Evolutionary conservation across 306 rosid genomes (phyloP), one percentile per base, ranked within the genome.

Genomic region (Arachis stenosperma): DNA sequence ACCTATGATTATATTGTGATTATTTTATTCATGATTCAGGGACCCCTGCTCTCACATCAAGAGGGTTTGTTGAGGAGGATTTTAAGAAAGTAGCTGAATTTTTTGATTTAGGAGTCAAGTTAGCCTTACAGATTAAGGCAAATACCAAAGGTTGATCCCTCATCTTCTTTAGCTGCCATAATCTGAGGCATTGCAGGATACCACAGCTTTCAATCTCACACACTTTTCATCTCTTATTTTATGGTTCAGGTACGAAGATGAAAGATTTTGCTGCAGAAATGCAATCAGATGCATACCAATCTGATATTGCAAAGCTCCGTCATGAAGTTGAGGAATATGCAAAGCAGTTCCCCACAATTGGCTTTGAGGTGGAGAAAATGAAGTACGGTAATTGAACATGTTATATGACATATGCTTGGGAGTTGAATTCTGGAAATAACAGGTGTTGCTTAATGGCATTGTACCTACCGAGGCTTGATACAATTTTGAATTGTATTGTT

Each of bases 41-140:
- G 70, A 85, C 97, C 59, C 97, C 98, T 14, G 98, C 97, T 79
- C 96, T 93, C 54, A 93, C 98, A 72, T 93, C 98, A 10, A 87
- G 97, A 81, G 98, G 98, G 5, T 93, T 93, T 79, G 48, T 76
- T 37, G 98, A 90, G 83, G 90, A 81, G 37, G 98, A 93, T 80
- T 93, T 93, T 79, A 67, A 52, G 7, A 90, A 85, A 79, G 97
- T 93, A n/a, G 97, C 97, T 0, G 97, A 90, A 14, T 90, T 77
- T 69, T 93, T 93, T 67, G 96, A 90, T 66, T 92, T 74, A 2
- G 92, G 96, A 7, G 93, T 90, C 80, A 90, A 89, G 88, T 57
- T 93, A 75, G 96, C 98, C 83, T 78, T 93, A 79, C 86, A 89
- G 82, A 86, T 93, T 70, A 93, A 93, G 86, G 92, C 83, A 65